Evolutionary conservation across 1,284 basidiomycete genomes (phyloP), one percentile per base, ranked within the genome.

Genomic region (Cystobasidium sp.): DNA sequence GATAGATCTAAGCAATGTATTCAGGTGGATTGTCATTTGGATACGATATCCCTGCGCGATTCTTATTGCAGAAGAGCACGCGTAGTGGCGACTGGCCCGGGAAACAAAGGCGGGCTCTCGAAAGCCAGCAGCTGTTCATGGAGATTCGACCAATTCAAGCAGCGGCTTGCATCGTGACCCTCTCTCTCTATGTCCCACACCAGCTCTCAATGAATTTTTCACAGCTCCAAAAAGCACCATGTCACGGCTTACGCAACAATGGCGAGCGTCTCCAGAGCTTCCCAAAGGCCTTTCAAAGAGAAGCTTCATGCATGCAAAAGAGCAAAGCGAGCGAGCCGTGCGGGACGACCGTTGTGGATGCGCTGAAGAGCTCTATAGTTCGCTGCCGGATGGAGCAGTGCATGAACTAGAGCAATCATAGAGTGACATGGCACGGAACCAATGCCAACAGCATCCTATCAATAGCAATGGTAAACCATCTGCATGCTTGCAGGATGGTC

Each of bases 301-400:
- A 59, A 59, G 56, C 56, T 59, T 56, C 12, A 39, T 39, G 55
- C 56, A 56, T 6, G 55, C 55, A 56, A 20, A 6, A 49, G 20
- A 10, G 18, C 8, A 59, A 22, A 1, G n/a, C 37, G 56, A 31
- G 56, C 14, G 56, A 59, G 56, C 56, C 56, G 56, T 59, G 56
- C 56, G 56, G 37, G 46, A n/a, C 12, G 31, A 31, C 31, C 31
- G 31, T 31, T 31, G 31, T 2, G 31, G 31, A 1, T 31, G 31
- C 1, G 31, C 31, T 31, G 12, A 49, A 49, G 46, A 49, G 18
- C 39, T 22, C 31, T 2, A 1, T 2, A 31, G 31, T 31, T 31
- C 31, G 31, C 31, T 31, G 31, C 31, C 31, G 31, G 31, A 1
- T 31, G 31, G 31, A 31, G 31, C 31, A 31, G 5, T 5, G 1